Base-by-base conservation (phyloP, 768 basidiomycete genomes). In the Suillus bovinus region DNA sequence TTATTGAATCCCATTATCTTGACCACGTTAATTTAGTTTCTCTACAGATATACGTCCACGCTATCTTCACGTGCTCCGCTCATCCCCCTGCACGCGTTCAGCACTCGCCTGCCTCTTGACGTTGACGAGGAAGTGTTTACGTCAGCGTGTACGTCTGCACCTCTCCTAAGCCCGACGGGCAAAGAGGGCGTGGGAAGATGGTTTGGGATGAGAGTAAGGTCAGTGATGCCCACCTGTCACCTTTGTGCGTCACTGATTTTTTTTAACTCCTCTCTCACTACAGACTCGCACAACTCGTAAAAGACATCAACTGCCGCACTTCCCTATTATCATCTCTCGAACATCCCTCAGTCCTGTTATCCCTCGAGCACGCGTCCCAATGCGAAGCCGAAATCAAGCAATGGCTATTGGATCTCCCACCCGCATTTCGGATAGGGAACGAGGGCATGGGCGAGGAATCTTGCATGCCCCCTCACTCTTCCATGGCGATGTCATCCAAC, bases 211-310 rank as follows among this genome's bases (percentile, higher is more conserved):
- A 75, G 81, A 83, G 88, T 89, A 73, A 63, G 80, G 34, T 55
- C 3, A 38, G 54, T 16, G 22, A 38, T 27, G 20, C 38, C 31
- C n/a, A 27, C 17, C 14, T 57, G 17, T n/a, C 34, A 13, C 5
- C 46, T 50, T 33, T 20, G 2, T 16, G n/a, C 4, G n/a, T 46
- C 24, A 5, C 34, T 27, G 20, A 24, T 50, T 36, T 54, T 58
- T n/a, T n/a, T n/a, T 58, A 13, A 53, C 56, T 56, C 65, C 58
- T 65, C 41, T 47, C 24, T 41, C 39, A 47, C 50, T 17, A 17
- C 56, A 90, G 88, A 33, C 80, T 90, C 20, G 83, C 86, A 4
- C 83, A 83, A 66, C 77, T 91, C 5, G 80, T 86, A n/a, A 87
- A 87, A 71, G 81, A 75, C 36, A 77, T 90, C 57, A 86, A 85